Evolutionary conservation across 768 basidiomycete genomes (phyloP).

Genomic region (Mycena crocata): DNA sequence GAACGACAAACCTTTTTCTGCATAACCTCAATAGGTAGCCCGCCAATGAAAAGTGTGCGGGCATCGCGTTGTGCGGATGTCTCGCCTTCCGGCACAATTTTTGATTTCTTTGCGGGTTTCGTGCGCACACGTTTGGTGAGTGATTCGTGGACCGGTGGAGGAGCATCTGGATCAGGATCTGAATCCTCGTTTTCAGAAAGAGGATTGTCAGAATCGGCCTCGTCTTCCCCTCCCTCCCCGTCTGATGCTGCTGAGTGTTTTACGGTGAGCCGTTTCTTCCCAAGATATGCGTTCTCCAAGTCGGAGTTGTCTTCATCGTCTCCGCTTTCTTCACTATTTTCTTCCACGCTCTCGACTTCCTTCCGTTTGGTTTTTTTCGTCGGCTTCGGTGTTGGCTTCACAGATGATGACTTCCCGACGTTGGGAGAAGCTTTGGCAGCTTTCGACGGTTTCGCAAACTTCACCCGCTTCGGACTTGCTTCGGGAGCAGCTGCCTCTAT

Average conservation of each 20-base stretch:
- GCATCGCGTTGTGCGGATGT: slow-evolving; percentile 78
- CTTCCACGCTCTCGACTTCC: slow-evolving; percentile 16
- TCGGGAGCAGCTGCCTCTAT: slow-evolving; percentile 33
- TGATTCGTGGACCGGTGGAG: slow-evolving; percentile 74
- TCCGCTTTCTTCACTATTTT: slow-evolving; percentile 34
- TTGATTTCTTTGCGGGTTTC: slow-evolving; percentile 52
- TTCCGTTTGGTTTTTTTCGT: slow-evolving; percentile 23
- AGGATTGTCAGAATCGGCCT: background rate
- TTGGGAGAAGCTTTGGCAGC: background rate
- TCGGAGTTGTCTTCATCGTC: slow-evolving; percentile 42
- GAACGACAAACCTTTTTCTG: slow-evolving; percentile 73
- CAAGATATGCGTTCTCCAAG: slow-evolving; percentile 46
- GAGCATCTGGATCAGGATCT: slow-evolving; percentile 46
- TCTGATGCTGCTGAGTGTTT: slow-evolving; percentile 6
- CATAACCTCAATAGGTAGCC: slow-evolving; percentile 81
- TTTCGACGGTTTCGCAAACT: slow-evolving; percentile 12
- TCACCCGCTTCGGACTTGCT: slow-evolving; percentile 26
- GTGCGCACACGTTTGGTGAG: slow-evolving; percentile 43
- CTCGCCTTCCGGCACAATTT: slow-evolving; percentile 75
- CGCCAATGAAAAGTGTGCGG: slow-evolving; percentile 93
- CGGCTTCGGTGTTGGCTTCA: slow-evolving; percentile 16
- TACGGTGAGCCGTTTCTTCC: slow-evolving; percentile 16
- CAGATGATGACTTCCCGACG: slow-evolving; percentile 31
- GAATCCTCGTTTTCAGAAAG: slow-evolving; percentile 39
- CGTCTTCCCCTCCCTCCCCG: slow-evolving; percentile 12